Evolutionary conservation across 208 protist species (phyloP), one percentile per base, ranked within the genome.

Genomic region (Crithidia sp.): DNA sequence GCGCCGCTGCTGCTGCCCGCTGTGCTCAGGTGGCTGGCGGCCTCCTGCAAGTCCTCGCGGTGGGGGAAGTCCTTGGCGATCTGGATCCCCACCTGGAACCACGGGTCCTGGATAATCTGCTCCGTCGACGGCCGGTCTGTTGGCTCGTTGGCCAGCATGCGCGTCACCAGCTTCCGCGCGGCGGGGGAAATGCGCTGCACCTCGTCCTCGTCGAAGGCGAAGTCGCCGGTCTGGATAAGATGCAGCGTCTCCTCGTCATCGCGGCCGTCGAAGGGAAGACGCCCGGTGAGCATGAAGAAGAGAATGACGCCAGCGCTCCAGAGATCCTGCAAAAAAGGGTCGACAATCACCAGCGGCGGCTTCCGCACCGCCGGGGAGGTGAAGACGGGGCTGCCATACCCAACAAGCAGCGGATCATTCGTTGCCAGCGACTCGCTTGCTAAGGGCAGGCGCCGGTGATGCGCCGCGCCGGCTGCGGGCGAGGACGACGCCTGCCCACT

Each of bases 201-300:
- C 79, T 94, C 95, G 19, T 92, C 86, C 71, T 91, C 89, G 16
- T 86, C 68, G 56, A 92, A 94, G 47, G 44, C 53, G 60, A 94
- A 86, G 52, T 82, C 70, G 37, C 57, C 79, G 37, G 68, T 68
- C 66, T 92, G 78, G 67, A 97, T 96, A 13, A 97, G 87, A 54
- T 97, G 83, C 53, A 98, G 82, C 10, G 93, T 98, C 45, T 98
- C 97, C 69, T 99, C 98, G 59, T 99, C 90, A 67, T 92, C 85
- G 19, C 87, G 84, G 43, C 89, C 93, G 57, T 95, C 97, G 71
- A 99, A 99, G 16, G 99, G 99, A 5, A 99, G 87, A 12, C 89
- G 86, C 6, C 98, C 99, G 10, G 95, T 97, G 17, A 99, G 86
- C 91, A 98, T 96, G 53, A 98, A 95, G 69, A 92, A 97, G n/a